phyloP scores from a whole-genome alignment of 148 eudicot species.

The Chenopodium suecicum region DNA sequence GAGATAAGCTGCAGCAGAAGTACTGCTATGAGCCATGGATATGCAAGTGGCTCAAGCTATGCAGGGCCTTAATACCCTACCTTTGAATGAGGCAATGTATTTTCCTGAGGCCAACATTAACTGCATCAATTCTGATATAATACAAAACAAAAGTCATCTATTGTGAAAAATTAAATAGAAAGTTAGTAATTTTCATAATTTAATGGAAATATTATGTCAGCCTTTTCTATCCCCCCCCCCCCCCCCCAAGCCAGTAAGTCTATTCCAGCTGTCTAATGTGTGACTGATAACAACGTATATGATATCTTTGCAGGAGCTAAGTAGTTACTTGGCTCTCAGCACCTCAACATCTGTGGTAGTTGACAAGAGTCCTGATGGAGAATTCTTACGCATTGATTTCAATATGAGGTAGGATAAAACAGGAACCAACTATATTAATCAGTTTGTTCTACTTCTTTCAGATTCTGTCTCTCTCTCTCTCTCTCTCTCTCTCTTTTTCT shows the following conservation, averaged over 20 bases:
- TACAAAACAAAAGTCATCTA: neutral
- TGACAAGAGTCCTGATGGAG: conserved; percentile 86
- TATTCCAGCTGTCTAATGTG: neutral
- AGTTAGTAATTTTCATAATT: neutral
- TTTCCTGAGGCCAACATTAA: neutral
- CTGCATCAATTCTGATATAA: neutral
- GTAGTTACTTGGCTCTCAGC: conserved; percentile 61
- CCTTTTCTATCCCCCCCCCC: neutral
- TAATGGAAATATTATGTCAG: neutral
- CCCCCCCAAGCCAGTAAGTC: neutral
- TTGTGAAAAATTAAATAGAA: no score
- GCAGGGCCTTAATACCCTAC: neutral
- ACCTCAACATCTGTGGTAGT: conserved; percentile 80
- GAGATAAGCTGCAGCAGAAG: neutral
- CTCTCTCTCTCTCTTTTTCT: neutral
- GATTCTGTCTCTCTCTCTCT: neutral
- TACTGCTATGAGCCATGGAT: neutral
- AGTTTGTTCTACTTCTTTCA: neutral
- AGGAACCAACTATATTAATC: conserved; percentile 2
- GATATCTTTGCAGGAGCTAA: conserved; percentile 64
- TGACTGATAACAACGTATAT: neutral
- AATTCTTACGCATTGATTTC: conserved; percentile 80
- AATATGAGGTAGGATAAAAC: conserved; percentile 58
- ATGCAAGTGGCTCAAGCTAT: neutral
- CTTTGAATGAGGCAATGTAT: neutral